A percentile compares a stretch with the other conserved stretches of the same genome.
Evolutionary conservation across 306 rosid species (phyloP).

Genomic region (Quercus robur): DNA sequence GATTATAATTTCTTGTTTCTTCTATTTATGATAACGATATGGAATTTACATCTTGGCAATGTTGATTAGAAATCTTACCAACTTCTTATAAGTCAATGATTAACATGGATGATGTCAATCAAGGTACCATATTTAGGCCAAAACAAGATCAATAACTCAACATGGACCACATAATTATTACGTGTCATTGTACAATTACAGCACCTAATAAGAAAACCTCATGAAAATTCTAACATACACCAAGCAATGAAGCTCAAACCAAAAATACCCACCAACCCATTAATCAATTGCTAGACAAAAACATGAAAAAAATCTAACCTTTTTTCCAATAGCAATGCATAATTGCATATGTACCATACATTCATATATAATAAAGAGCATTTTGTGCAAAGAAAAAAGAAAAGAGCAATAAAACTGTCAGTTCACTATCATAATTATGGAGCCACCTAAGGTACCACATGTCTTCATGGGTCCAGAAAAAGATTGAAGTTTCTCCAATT

Average conservation of each 20-base stretch:
- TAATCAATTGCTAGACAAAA: conserved; percentile 6
- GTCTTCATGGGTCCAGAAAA: conserved; percentile 31
- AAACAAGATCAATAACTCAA: conserved; percentile 9
- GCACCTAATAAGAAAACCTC: background rate
- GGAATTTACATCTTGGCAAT: background rate
- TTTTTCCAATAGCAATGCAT: background rate
- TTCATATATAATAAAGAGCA: conserved; percentile 5
- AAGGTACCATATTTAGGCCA: conserved; percentile 16
- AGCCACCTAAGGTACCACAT: conserved; percentile 26
- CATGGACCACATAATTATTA: conserved; percentile 39
- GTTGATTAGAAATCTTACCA: background rate
- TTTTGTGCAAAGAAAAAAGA: conserved; percentile 13
- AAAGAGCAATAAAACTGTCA: conserved; percentile 15
- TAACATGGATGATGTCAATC: conserved; percentile 22
- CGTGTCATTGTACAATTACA: conserved; percentile 1
- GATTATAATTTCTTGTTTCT: conserved; percentile 13
- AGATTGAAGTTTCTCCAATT: conserved; percentile 21
- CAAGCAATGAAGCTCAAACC: conserved; percentile 9
- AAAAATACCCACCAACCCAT: conserved; percentile 18
- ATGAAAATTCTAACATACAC: background rate
- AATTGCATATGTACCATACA: background rate
- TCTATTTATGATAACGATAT: background rate
- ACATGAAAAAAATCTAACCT: background rate
- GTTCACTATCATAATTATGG: conserved; percentile 18
- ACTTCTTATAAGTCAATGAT: conserved; percentile 18